Base-by-base conservation (phyloP, 179 eudicot genomes). In the Beta corolliflora region DNA sequence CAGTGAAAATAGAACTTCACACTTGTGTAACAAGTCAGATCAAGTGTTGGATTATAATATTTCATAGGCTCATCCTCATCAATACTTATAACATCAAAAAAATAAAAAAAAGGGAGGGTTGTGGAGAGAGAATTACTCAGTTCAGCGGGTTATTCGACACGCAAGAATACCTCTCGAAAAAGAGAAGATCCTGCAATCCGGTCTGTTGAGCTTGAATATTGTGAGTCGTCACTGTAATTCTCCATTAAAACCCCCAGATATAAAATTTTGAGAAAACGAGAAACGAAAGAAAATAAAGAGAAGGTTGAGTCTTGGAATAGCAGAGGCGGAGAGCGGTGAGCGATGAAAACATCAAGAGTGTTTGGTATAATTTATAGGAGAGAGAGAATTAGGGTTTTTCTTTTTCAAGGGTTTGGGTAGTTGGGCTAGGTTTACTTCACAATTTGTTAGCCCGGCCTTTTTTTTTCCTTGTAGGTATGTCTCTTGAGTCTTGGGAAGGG, bases 201-300 rank as follows among this genome's bases (percentile, higher is more conserved):
- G 91, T 87, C 90, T 89, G 91, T 89, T 89, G 90, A 89, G 91
- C 91, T 89, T 89, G 91, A 89, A 87, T 85, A 77, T 89, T 46
- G 36, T 74, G 53, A 84, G 90, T 89, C 90, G 77, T 84, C 86
- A 81, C 83, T 36, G 86, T 81, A 59, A 55, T 81, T 81, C 79
- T 66, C 64, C 3, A 63, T n/a, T 31, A 18, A 36, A 29, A 21
- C 3, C 5, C 10, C 4, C 0, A 9, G 2, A n/a, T n/a, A n/a
- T n/a, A n/a, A 5, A 5, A 25, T 9, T 25, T 0, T 25, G 16
- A 36, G 72, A 44, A 25, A 44, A 5, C 0, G 19, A 59, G 5
- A 18, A 0, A 44, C 14, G 36, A 48, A 46, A 48, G 13, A n/a
- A 71, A n/a, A 25, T 25, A 0, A 54, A 3, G 41, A 36, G 3